Evolutionary conservation across 257 asterid species (phyloP), one percentile per base, ranked within the genome.

Genomic region (Parsonsia alboflavescens): DNA sequence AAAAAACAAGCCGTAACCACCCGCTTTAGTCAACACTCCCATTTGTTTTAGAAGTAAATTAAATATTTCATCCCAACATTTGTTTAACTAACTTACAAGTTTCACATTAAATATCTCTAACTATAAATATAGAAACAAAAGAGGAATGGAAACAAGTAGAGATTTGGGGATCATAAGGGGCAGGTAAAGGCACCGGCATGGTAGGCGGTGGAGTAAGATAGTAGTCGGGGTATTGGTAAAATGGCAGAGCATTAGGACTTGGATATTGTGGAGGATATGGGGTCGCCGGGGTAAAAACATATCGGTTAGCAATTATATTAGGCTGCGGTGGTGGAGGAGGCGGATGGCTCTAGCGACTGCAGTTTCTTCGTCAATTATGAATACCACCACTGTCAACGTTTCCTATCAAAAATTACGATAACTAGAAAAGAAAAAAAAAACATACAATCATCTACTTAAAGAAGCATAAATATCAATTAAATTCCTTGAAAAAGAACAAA

Each of bases 261-360:
- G 86, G 88, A 84, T 87, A 90, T 58, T 90, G 96, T 6, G 93
- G 86, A 21, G 97, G 99, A 71, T 86, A 92, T 6, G 99, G 99
- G 15, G 99, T 92, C 50, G 98, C 99, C 52, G 99, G 98, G 2
- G 99, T 98, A 69, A 92, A 95, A 2, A 95, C 97, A 81, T 92
- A 95, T 1, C 96, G 90, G 80, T 89, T 92, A 12, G 96, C 84
- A 19, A 89, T 82, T 78, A 86, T 82, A 82, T 88, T 96, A 11
- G 93, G 90, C 70, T 88, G 99, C 10, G 93, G 91, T 0, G 89
- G 92, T 0, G 96, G 93, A 21, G 97, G 86, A 0, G 93, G 89
- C 6, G 97, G 98, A 84, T 86, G 93, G 86, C 80, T 82, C 82
- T 92, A 87, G 46, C 96, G 73, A 78, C 85, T 78, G 28, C 89